These are phyloP conservation scores for Liquidambar formosana DNA, from an alignment of 164 flowering plant species.

Conservation along the genomic window DNA sequence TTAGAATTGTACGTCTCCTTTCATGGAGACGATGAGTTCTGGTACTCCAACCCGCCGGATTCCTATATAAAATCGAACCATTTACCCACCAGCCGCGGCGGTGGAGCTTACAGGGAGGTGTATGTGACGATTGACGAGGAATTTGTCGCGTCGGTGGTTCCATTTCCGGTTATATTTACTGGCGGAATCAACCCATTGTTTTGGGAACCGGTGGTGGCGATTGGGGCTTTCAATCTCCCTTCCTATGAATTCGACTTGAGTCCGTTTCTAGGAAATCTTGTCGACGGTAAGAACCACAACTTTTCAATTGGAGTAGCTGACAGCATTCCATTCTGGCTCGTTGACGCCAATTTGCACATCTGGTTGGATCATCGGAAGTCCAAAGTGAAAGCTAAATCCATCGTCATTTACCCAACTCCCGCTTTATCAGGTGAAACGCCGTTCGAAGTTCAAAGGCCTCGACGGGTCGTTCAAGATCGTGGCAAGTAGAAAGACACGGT, in stretches of 20 bases:
- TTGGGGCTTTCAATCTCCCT: constrained; percentile 82
- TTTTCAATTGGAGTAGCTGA: constrained; percentile 54
- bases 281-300: constrained; percentile 58
- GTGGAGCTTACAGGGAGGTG: constrained; percentile 77
- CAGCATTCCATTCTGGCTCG: constrained; percentile 71
- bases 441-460: constrained; percentile 27
- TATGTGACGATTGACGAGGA: constrained; percentile 55
- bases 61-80: constrained; percentile 56
- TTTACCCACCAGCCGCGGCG: constrained; percentile 52
- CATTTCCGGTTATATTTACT: constrained; percentile 77
- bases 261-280: constrained; percentile 57
- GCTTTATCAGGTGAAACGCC: constrained; percentile 12
- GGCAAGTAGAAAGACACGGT: constrained; percentile 33
- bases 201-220: constrained; percentile 87
- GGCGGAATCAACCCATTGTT: constrained; percentile 92
- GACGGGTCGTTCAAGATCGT: constrained; percentile 57
- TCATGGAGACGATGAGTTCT: constrained; percentile 86
- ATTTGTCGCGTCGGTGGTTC: constrained; percentile 58
- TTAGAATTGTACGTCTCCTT: constrained; percentile 73
- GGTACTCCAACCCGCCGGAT: constrained; percentile 89
- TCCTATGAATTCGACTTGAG: constrained; percentile 74
- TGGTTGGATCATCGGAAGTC: constrained; percentile 55
- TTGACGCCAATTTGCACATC: constrained; percentile 81
- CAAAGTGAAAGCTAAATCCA: constrained; percentile 38
- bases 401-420: constrained; percentile 20